Conservation (phyloP, 768 basidiomycete genomes). For the Cystofilobasidium ferigula region DNA sequence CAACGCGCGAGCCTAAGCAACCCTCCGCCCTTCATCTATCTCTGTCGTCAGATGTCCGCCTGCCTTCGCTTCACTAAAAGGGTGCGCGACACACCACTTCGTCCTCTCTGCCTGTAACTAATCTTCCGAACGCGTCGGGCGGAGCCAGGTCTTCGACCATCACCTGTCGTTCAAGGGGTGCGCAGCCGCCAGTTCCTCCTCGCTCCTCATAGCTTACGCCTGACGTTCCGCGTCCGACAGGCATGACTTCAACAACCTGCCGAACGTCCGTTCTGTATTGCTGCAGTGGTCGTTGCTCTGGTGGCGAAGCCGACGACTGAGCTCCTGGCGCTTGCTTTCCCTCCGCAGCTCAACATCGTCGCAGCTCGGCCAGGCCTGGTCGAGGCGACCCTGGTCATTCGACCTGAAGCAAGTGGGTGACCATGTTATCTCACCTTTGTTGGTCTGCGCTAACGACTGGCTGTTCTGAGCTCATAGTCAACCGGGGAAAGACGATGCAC, state of each 20-base stretch:
- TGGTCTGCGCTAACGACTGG: no score
- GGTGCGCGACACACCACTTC: background rate
- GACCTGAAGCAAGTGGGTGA: conserved; percentile 5
- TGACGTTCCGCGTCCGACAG: background rate
- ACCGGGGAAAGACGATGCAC: conserved; percentile 16
- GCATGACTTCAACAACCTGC: conserved; percentile 16
- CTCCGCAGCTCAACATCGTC: conserved; percentile 11
- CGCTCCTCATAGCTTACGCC: background rate
- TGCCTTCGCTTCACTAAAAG: conserved; percentile 17
- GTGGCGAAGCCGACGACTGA: background rate
- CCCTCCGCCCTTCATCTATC: background rate
- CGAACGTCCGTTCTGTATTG: background rate
- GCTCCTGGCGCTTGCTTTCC: background rate
- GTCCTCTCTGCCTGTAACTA: no score
- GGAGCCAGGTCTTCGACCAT: conserved; percentile 17
- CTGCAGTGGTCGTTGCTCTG: background rate
- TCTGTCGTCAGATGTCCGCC: background rate
- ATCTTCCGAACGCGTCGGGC: background rate
- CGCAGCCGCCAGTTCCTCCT: background rate
- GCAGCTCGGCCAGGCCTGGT: conserved; percentile 14
- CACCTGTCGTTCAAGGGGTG: conserved; percentile 10
- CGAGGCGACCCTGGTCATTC: conserved; percentile 8
- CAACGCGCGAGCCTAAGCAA: background rate
- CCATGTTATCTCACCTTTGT: no score
- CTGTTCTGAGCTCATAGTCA: conserved; percentile 4